A percentile compares a stretch with the other conserved stretches of the same genome.
Conservation (phyloP, 306 rosid species). For the Citrullus mucosospermus region DNA sequence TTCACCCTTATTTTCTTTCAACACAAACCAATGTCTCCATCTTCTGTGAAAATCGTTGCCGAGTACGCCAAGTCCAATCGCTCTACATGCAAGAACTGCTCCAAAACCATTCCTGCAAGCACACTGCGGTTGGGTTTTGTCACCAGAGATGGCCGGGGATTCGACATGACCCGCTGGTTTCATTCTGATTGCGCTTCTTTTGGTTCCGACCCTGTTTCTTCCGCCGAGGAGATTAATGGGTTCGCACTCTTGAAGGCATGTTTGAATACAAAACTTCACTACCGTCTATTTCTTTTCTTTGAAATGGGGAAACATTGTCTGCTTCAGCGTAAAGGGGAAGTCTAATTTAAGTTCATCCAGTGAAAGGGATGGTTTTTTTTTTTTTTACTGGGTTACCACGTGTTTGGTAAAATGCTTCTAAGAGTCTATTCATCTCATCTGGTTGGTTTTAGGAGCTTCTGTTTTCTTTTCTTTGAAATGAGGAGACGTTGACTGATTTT, state of each 20-base stretch:
- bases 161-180: constrained; percentile 40
- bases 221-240: constrained; percentile 33
- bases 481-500: neutral
- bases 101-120: constrained; percentile 21
- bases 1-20: neutral
- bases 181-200: constrained; percentile 48
- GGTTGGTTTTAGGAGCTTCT: neutral
- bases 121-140: constrained; percentile 43
- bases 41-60: constrained; percentile 13
- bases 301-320: neutral
- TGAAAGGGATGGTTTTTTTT: neutral
- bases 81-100: constrained; percentile 53
- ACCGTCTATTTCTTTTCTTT: neutral
- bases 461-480: neutral
- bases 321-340: neutral
- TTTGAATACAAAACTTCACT: neutral
- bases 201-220: constrained; percentile 10
- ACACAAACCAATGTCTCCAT: constrained; percentile 23
- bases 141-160: constrained; percentile 29
- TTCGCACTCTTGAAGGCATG: constrained; percentile 45
- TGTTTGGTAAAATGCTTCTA: neutral
- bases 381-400: neutral
- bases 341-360: neutral
- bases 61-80: constrained; percentile 61
- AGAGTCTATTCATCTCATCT: neutral